phyloP scores from a whole-genome alignment of 1,139 yeast species.

The Saccharomyces hybrid region DNA sequence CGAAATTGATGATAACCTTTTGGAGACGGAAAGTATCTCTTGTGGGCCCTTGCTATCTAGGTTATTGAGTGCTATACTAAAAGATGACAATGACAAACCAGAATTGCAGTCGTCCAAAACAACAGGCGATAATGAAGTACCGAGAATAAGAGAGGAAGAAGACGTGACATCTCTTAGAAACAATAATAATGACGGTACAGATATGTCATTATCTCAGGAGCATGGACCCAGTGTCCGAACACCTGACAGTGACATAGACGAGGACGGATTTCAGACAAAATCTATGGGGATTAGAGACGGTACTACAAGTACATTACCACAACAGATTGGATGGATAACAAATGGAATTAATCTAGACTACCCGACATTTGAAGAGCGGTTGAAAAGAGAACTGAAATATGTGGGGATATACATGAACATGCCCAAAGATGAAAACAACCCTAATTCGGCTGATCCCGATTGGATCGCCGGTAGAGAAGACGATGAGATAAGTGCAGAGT shows the following conservation, averaged over 20 bases:
- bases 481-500: slow-evolving; percentile 86
- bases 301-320: slow-evolving; percentile 37
- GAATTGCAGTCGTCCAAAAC: slow-evolving; percentile 23
- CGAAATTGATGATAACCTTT: slow-evolving; percentile 50
- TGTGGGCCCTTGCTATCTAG: slow-evolving; percentile 93
- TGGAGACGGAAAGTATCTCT: slow-evolving; percentile 69
- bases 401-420: slow-evolving; percentile 83
- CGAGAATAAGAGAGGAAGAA: not conserved
- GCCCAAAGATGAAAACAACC: slow-evolving; percentile 31
- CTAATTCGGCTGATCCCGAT: slow-evolving; percentile 33
- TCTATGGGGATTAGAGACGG: slow-evolving; percentile 11
- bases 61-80: slow-evolving; percentile 67
- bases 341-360: slow-evolving; percentile 54
- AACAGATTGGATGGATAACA: slow-evolving; percentile 43
- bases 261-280: slow-evolving; percentile 2
- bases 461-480: slow-evolving; percentile 85
- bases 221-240: slow-evolving; percentile 7
- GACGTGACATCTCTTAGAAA: slow-evolving; percentile 5
- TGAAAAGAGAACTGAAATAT: slow-evolving; percentile 79
- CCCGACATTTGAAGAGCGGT: slow-evolving; percentile 73
- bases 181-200: slow-evolving; percentile 14
- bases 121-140: not conserved
- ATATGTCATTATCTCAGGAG: slow-evolving; percentile 5
- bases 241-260: slow-evolving; percentile 5
- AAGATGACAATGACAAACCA: slow-evolving; percentile 16